A percentile compares a stretch with the other conserved stretches of the same genome.
Conservation (phyloP, 495 filamentous ascomycete genomes). For the Aspergillus egyptiacus region DNA sequence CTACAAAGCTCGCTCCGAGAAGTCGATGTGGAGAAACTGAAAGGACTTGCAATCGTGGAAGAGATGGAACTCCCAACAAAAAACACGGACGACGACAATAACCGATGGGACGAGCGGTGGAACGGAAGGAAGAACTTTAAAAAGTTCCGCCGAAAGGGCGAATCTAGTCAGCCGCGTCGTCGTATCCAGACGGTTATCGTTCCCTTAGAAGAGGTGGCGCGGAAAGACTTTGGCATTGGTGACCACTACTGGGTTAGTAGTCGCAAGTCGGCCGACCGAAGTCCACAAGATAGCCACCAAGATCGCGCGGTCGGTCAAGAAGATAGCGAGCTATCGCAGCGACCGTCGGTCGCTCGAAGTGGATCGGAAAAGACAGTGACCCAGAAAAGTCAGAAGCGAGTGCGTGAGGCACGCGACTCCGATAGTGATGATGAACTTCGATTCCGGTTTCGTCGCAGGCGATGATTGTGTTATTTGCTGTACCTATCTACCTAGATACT, state of each 20-base stretch:
- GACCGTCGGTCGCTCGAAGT: slow-evolving; percentile 6
- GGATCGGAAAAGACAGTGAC: slow-evolving; percentile 11
- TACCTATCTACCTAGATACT: too few species aligned
- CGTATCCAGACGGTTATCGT: slow-evolving; percentile 63
- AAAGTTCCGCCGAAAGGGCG: slow-evolving; percentile 64
- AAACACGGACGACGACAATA: slow-evolving; percentile 32
- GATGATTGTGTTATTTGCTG: slow-evolving; percentile 16
- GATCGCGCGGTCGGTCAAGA: slow-evolving; percentile 13
- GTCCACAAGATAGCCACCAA: slow-evolving; percentile 14
- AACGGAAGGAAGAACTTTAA: slow-evolving; percentile 98
- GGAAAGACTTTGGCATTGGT: slow-evolving; percentile 76
- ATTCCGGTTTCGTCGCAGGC: slow-evolving; percentile 54
- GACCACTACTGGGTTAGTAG: slow-evolving; percentile 68
- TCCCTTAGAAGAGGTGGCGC: slow-evolving; percentile 68
- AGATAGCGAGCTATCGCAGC: slow-evolving; percentile 17
- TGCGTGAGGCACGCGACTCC: slow-evolving; percentile 30
- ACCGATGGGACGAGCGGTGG: slow-evolving; percentile 83
- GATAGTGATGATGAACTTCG: slow-evolving; percentile 50
- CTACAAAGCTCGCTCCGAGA: slow-evolving; percentile 48
- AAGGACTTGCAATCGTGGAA: slow-evolving; percentile 71
- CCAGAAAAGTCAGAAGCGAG: slow-evolving; percentile 38
- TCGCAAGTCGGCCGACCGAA: slow-evolving; percentile 21
- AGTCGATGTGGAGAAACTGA: slow-evolving; percentile 65
- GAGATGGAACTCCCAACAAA: slow-evolving; percentile 58
- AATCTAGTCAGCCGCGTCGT: slow-evolving; percentile 34